Percentiles rank a stretch among this genome's conserved stretches.
phyloP scores from a whole-genome alignment of 2,329 filamentous ascomycete species.

The Neopestalotiopsis sp. region DNA sequence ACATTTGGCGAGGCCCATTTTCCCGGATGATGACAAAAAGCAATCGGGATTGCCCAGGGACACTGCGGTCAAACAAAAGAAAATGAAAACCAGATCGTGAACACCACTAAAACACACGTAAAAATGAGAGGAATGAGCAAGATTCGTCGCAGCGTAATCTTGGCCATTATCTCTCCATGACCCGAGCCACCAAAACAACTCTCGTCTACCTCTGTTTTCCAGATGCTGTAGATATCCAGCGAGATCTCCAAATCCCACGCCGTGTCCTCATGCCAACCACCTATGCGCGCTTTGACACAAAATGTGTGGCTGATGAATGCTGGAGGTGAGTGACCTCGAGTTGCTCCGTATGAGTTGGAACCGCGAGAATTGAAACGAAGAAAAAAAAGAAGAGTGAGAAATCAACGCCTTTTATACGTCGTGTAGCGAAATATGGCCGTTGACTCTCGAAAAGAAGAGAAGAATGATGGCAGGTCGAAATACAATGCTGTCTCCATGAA shows the following conservation, averaged over 20 bases:
- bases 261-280: background rate
- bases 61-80: background rate
- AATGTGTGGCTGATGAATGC: background rate
- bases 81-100: constrained; percentile 2
- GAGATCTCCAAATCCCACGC: background rate
- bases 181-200: background rate
- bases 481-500: constrained; percentile 14
- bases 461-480: constrained; percentile 18
- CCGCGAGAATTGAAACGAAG: constrained; percentile 1
- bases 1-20: background rate
- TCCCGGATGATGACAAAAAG: background rate
- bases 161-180: background rate
- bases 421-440: constrained; percentile 17
- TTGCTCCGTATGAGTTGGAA: background rate
- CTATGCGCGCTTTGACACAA: background rate
- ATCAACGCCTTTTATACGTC: background rate
- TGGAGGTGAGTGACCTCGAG: background rate
- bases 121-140: background rate
- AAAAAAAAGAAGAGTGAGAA: background rate
- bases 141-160: background rate
- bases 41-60: background rate
- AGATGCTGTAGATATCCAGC: background rate
- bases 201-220: background rate
- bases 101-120: background rate
- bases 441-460: constrained; percentile 2